A percentile compares a stretch with the other conserved stretches of the same genome.
These are phyloP conservation scores for Talaromyces thailandensis DNA, from an alignment of 495 filamentous ascomycete species.

Conservation along the genomic window DNA sequence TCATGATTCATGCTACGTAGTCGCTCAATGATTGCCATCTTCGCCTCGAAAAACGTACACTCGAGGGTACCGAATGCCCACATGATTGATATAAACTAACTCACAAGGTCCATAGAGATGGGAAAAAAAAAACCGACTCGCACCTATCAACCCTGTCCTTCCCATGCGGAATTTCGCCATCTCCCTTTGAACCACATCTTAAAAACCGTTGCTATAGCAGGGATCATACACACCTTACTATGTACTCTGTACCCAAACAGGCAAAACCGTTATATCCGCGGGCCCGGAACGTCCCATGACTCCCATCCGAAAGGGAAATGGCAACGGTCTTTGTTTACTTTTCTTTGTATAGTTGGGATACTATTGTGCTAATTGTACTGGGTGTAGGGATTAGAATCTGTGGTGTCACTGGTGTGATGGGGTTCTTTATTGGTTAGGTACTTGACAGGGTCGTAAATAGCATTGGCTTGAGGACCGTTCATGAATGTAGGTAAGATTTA, in stretches of 20 bases:
- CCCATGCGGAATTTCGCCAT: too few relatives aligned
- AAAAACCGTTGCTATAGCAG: background rate
- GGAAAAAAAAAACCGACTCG: too few relatives aligned
- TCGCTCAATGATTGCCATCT: background rate
- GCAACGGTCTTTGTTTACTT: background rate
- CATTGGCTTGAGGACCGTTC: too few relatives aligned
- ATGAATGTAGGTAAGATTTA: too few relatives aligned
- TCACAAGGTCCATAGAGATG: too few relatives aligned
- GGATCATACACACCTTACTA: background rate
- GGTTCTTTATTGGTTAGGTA: background rate
- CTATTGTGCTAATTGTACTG: too few relatives aligned
- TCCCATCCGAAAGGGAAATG: background rate
- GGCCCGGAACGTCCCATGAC: background rate
- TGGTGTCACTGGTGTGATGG: background rate
- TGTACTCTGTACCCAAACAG: too few relatives aligned
- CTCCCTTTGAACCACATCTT: too few relatives aligned
- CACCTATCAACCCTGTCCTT: too few relatives aligned
- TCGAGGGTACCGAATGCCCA: background rate
- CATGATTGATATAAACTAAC: background rate
- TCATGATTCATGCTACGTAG: background rate
- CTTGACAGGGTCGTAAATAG: background rate
- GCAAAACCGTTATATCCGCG: background rate
- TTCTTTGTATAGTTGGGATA: background rate
- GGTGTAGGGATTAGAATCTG: background rate
- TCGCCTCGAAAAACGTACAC: background rate